A percentile compares a stretch with the other conserved stretches of the same genome.
These are phyloP conservation scores for Aspergillus hortae DNA, from an alignment of 2,329 filamentous ascomycete species.

Conservation along the genomic window DNA sequence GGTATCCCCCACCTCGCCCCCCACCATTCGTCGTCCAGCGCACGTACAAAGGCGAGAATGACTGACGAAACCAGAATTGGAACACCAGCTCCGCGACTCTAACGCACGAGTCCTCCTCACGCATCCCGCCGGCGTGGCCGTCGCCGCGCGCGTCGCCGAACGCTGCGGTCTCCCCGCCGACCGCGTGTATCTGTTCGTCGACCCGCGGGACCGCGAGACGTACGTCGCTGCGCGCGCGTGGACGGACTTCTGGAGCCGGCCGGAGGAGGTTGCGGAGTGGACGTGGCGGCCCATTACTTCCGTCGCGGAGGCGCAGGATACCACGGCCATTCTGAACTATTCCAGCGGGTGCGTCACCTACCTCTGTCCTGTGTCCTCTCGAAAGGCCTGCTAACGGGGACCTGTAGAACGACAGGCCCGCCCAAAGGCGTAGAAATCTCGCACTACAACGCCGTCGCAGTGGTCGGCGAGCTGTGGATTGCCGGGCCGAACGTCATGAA, in stretches of 20 bases:
- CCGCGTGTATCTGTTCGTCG: conserved; percentile 3
- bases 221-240: background rate
- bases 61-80: conserved; percentile 2
- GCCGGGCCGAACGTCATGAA: conserved; percentile 10
- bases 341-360: conserved; percentile 4
- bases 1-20: background rate
- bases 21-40: background rate
- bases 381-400: background rate
- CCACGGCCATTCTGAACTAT: conserved; percentile 7
- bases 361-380: no score
- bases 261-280: background rate
- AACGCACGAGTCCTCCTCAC: conserved; percentile 5
- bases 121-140: background rate
- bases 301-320: conserved; percentile 1
- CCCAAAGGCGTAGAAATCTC: conserved; percentile 9
- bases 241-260: conserved; percentile 4
- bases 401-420: conserved; percentile 7
- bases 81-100: conserved; percentile 8
- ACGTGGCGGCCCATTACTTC: conserved; percentile 3
- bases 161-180: background rate
- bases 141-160: conserved; percentile 1
- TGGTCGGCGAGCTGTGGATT: conserved; percentile 7
- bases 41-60: background rate
- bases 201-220: conserved; percentile 1
- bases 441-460: conserved; percentile 8